These are phyloP conservation scores for Pseudogymnoascus sp. DNA, from an alignment of 2,329 filamentous ascomycete species.

Conservation along the genomic window DNA sequence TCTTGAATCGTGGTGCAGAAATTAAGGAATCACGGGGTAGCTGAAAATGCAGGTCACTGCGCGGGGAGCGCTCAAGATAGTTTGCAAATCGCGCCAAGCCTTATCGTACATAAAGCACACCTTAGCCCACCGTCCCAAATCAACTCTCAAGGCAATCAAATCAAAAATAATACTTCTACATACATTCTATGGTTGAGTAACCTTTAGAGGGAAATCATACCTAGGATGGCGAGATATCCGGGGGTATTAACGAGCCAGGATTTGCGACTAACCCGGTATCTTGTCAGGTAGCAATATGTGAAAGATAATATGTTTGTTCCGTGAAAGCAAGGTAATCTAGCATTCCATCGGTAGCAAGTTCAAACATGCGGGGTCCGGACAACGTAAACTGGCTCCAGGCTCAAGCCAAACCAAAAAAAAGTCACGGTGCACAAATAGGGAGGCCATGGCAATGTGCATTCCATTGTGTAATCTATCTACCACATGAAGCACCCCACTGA, in stretches of 20 bases:
- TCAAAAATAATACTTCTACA: neutral
- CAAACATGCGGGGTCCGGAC: neutral
- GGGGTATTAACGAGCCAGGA: neutral
- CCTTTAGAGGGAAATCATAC: neutral
- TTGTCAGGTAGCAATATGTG: neutral
- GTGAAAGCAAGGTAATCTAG: neutral
- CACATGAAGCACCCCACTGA: neutral
- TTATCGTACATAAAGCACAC: neutral
- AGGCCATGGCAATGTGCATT: neutral
- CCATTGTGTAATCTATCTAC: neutral
- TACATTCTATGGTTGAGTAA: neutral
- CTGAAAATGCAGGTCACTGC: neutral
- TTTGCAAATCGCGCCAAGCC: constrained; percentile 1
- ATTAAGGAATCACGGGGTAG: neutral
- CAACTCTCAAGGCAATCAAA: neutral
- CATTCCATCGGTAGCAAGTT: neutral
- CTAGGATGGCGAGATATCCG: neutral
- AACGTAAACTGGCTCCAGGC: neutral
- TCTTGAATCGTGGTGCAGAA: neutral
- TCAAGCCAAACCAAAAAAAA: neutral
- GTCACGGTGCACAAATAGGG: neutral
- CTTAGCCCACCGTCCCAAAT: neutral
- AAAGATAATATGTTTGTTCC: neutral
- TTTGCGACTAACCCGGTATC: neutral
- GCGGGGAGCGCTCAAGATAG: neutral